Base-by-base conservation (phyloP, 306 rosid species). In the Mimosa bimucronata region DNA sequence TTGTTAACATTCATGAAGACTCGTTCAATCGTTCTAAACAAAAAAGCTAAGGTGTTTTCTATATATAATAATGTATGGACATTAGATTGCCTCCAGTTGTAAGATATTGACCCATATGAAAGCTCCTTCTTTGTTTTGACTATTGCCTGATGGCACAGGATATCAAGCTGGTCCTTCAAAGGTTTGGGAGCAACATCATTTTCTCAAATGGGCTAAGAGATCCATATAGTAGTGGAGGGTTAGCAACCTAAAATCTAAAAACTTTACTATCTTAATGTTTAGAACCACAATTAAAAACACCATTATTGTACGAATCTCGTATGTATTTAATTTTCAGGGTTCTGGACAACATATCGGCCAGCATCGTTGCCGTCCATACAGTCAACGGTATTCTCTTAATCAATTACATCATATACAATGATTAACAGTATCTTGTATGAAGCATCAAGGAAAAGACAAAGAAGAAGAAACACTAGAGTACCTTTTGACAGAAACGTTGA, bases 201-300 rank as follows among this genome's bases (percentile, higher is more conserved):
- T 90, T 92, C 89, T 90, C 93, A 1, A 92, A 92, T 82, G 97
- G 94, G 57, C 85, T 92, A 6, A 85, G 66, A 86, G 94, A 92
- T 70, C 97, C 94, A 66, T 92, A 81, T 3, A 87, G 94, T 41
- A 81, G 64, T 38, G 91, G 89, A 80, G 92, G 93, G 94, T 90
- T 86, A 81, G 55, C 41, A 50, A n/a, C 19, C 2, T 42, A 65
- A 25, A 58, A 69, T 65, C 19, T 29, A 25, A 40, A 66, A 42
- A 68, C 26, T 19, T 58, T n/a, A 9, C 26, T 50, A 61, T 42
- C 28, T 23, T 12, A 15, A 41, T 23, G 55, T 25, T 69, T 1
- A 69, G 5, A 69, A 6, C 74, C 13, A 42, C 12, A 2, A 9
- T 11, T 66, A 37, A n/a, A n/a, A 66, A 37, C 48, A 37, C 3